phyloP scores from a whole-genome alignment of 1,139 yeast genomes.

The Hyphopichia wangnamkhiaoensis region DNA sequence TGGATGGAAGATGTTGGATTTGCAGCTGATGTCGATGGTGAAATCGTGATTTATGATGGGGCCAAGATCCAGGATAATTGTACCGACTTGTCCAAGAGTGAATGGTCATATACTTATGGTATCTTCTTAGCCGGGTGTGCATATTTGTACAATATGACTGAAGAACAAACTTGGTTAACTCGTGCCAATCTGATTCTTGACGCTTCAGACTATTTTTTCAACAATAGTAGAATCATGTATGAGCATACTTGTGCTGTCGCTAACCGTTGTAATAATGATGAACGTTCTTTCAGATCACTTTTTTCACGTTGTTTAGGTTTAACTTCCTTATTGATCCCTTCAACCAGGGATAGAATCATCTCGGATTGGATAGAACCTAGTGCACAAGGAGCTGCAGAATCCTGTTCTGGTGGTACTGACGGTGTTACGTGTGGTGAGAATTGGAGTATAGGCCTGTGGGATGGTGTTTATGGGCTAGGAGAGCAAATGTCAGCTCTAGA shows the following conservation, averaged over 20 bases:
- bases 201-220: conserved; percentile 53
- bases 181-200: conserved; percentile 52
- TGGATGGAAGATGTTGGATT: conserved; percentile 64
- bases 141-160: conserved; percentile 66
- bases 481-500: conserved; percentile 80
- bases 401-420: conserved; percentile 74
- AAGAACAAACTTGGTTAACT: conserved; percentile 54
- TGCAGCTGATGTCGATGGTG: conserved; percentile 36
- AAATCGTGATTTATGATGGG: conserved; percentile 66
- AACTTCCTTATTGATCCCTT: conserved; percentile 59
- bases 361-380: conserved; percentile 46
- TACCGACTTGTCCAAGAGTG: conserved; percentile 48
- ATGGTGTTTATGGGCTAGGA: conserved; percentile 70
- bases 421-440: conserved; percentile 76
- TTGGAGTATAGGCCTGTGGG: conserved; percentile 63
- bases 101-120: conserved; percentile 89
- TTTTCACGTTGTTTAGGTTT: conserved; percentile 66
- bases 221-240: conserved; percentile 51
- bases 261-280: conserved; percentile 67
- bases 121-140: conserved; percentile 72
- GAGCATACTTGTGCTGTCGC: conserved; percentile 64
- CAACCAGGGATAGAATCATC: conserved; percentile 42
- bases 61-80: conserved; percentile 63
- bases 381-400: conserved; percentile 67
- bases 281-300: conserved; percentile 74